A percentile compares a stretch with the other conserved stretches of the same genome.
These are phyloP conservation scores for Lactarius sanguifluus DNA, from an alignment of 768 basidiomycete species.

Conservation along the genomic window DNA sequence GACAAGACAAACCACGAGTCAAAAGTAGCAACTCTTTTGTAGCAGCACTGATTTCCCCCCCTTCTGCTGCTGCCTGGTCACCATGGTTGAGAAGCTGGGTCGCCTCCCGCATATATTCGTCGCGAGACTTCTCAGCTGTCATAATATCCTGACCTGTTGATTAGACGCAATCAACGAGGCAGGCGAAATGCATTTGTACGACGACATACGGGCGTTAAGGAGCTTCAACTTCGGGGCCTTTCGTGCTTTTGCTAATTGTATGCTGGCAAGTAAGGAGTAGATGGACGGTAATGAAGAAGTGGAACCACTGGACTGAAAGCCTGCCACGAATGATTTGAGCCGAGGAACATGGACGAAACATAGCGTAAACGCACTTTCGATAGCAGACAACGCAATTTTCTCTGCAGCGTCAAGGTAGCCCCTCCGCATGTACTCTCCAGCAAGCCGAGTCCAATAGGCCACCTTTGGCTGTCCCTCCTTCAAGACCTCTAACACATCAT, in stretches of 20 bases:
- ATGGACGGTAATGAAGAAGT: constrained; percentile 63
- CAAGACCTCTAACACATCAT: constrained; percentile 71
- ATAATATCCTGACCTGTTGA: constrained; percentile 63
- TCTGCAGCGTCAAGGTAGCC: constrained; percentile 76
- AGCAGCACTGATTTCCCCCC: constrained; percentile 55
- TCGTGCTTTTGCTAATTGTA: constrained; percentile 76
- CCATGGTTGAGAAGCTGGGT: constrained; percentile 62
- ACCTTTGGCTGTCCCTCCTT: constrained; percentile 70
- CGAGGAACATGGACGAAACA: neutral
- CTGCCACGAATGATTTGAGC: constrained; percentile 38
- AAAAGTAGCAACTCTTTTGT: constrained; percentile 55
- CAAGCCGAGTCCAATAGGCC: constrained; percentile 78
- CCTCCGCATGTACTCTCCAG: constrained; percentile 85
- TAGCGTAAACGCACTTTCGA: constrained; percentile 54
- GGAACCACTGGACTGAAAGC: constrained; percentile 51
- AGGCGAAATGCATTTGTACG: neutral
- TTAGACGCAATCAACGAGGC: constrained; percentile 6
- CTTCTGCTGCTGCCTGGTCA: constrained; percentile 54
- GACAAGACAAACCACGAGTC: constrained; percentile 55
- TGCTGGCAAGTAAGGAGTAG: constrained; percentile 81
- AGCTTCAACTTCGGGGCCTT: constrained; percentile 81
- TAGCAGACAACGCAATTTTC: constrained; percentile 65
- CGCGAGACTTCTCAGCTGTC: constrained; percentile 57
- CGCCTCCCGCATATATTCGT: constrained; percentile 68
- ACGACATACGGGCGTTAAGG: constrained; percentile 65